A percentile compares a stretch with the other conserved stretches of the same genome.
Conservation (phyloP, 441 rosid species). For the Caryocar brasiliense region DNA sequence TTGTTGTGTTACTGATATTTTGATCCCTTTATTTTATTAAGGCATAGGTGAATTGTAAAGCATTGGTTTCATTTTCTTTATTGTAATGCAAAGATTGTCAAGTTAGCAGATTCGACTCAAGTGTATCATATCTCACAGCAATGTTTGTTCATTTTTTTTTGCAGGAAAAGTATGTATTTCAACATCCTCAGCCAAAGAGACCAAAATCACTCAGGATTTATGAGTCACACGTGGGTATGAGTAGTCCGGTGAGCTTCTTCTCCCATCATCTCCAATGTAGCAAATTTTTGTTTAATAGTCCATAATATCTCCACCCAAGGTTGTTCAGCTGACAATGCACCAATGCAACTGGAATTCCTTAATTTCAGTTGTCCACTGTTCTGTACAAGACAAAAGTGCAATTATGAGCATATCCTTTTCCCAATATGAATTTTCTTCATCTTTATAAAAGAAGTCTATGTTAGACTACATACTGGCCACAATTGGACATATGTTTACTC, state of each 20-base stretch:
- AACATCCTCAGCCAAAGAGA: conserved; percentile 74
- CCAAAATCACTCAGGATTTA: conserved; percentile 89
- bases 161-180: conserved; percentile 76
- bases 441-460: neutral
- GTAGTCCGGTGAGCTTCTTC: conserved; percentile 65
- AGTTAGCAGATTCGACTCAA: neutral
- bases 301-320: no score
- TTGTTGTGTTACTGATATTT: neutral
- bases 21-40: neutral
- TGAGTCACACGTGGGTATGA: conserved; percentile 98
- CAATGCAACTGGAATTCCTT: no score
- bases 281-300: neutral
- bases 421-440: no score
- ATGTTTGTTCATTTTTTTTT: conserved; percentile 21
- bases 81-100: neutral
- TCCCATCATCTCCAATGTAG: conserved; percentile 11
- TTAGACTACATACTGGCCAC: no score
- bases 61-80: neutral
- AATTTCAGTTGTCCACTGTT: no score
- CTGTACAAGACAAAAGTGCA: no score
- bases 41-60: neutral
- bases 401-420: no score
- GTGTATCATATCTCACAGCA: no score
- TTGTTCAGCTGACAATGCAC: no score
- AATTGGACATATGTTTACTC: no score